Evolutionary conservation across 1,139 yeast species (phyloP), one percentile per base, ranked within the genome.

Genomic region (Torulaspora pretoriensis): DNA sequence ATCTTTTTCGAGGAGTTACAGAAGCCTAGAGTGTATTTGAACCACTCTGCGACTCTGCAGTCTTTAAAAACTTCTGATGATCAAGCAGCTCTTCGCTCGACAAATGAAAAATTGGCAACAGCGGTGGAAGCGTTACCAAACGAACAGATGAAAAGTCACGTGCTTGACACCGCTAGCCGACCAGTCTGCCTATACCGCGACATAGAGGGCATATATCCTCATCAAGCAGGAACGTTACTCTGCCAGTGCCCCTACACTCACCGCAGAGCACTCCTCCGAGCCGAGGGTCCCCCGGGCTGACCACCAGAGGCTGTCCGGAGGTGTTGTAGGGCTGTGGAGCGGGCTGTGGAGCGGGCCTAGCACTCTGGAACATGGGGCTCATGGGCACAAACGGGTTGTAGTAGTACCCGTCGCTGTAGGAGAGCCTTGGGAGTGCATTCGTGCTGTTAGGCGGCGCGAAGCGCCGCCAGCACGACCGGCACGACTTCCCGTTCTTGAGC

Each of bases 211-310:
- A 82, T 17, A 72, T 60, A 36, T 78, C 82, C 35, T 74, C 72
- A 60, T 80, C 85, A 12, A 81, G 58, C 31, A 81, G 68, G 54
- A 74, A 71, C 28, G 70, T 64, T 1, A 76, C 70, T 47, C 73
- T 54, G 0, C 96, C 96, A 0, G 75, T 51, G 1, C 96, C 96
- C 40, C 88, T 63, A 57, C 96, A 89, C 43, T 80, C 67, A 0
- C 90, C 90, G 67, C 97, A 89, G 4, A 83, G 57, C 1, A 72
- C 63, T 1, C 96, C 96, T 0, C 96, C 96, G 9, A 87, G 68
- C 19, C 90, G 64, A 0, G 95, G 95, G 54, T 88, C 95, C 1
- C 96, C 96, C 0, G 96, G 95, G 8, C 60, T 65, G 1, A 85
- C 84, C 26, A 78, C 68, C 8, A 76, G 41, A 0, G 80, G 74